Base-by-base conservation (phyloP, 306 rosid genomes). In the Cicer arietinum region DNA sequence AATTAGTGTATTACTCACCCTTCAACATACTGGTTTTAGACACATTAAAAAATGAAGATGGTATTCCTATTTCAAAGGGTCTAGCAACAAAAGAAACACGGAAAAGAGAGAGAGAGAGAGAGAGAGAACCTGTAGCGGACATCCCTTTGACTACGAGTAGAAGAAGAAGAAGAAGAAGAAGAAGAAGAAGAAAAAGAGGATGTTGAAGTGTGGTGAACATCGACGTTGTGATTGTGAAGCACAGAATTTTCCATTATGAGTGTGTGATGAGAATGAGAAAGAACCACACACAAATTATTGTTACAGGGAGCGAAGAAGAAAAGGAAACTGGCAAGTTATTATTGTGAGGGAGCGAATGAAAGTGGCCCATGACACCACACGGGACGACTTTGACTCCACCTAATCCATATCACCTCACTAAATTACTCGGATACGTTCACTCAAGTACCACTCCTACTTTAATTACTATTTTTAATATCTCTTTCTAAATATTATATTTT, bases 91-190 rank as follows among this genome's bases (percentile, higher is more conserved):
- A 25, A 20, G 1, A 20, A 20, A 20, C 22, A 20, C 22, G 22
- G 22, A 41, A 30, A 11, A 7, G 2, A 35, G 86, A 59, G 16
- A 35, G 86, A 59, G 16, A 35, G 86, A 59, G 58, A 82, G 72
- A 18, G 60, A 13, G 6, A 63, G 54, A 46, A 91, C 96, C 98
- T 94, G 94, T 94, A 94, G 83, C 60, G 80, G 78, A 94, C 97
- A 82, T 91, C 97, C 56, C 95, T 79, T 37, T 61, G 90, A 60
- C 91, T 67, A 9, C 1, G 20, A 40, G 17, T 20, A 74, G 87
- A 87, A 76, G 87, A 83, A 74, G 16, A 14, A 14, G 78, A 79
- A 17, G 84, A 82, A 73, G 3, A 47, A 40, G 65, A 72, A 50
- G 58, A 54, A n/a, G 78, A 79, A 17, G 84, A 82, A 73, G 3